Conservation (phyloP, 768 basidiomycete species). For the Lentinula edodes region DNA sequence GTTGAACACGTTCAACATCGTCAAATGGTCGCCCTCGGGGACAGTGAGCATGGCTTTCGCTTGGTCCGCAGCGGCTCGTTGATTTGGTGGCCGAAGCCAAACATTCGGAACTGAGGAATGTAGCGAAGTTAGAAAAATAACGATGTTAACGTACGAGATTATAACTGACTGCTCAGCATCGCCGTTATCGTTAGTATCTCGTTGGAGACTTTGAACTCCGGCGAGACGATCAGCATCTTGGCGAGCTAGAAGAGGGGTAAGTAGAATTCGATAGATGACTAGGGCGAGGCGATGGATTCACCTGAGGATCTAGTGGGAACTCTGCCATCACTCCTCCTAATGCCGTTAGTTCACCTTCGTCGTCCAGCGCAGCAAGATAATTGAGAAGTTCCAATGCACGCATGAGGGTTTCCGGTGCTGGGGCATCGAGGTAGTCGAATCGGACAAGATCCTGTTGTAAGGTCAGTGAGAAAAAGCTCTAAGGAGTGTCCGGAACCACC, state of each 20-base stretch:
- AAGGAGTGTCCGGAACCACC: slow-evolving; percentile 26
- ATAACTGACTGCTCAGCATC: slow-evolving; percentile 79
- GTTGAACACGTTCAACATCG: slow-evolving; percentile 92
- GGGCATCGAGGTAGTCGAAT: slow-evolving; percentile 90
- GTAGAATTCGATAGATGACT: too few species aligned
- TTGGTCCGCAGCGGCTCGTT: slow-evolving; percentile 85
- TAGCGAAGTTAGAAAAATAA: not conserved
- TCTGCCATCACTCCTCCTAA: slow-evolving; percentile 94
- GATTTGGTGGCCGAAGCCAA: slow-evolving; percentile 86
- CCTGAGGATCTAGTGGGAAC: slow-evolving; percentile 98
- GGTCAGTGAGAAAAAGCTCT: not conserved
- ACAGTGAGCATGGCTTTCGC: slow-evolving; percentile 86
- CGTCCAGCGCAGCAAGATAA: slow-evolving; percentile 87
- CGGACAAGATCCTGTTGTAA: slow-evolving; percentile 66
- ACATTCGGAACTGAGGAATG: slow-evolving; percentile 71
- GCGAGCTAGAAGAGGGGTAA: slow-evolving; percentile 38
- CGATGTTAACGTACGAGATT: not conserved
- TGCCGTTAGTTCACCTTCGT: slow-evolving; percentile 85
- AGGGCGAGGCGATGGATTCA: slow-evolving; percentile 16
- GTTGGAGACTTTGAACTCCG: slow-evolving; percentile 94
- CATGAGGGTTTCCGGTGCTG: slow-evolving; percentile 96
- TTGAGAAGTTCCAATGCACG: slow-evolving; percentile 92
- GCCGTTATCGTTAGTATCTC: slow-evolving; percentile 94
- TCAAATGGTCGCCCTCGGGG: slow-evolving; percentile 96
- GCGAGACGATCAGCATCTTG: slow-evolving; percentile 90